A percentile compares a stretch with the other conserved stretches of the same genome.
Conservation (phyloP, 2,329 filamentous ascomycete species). For the Microdochium trichocladiopsis region DNA sequence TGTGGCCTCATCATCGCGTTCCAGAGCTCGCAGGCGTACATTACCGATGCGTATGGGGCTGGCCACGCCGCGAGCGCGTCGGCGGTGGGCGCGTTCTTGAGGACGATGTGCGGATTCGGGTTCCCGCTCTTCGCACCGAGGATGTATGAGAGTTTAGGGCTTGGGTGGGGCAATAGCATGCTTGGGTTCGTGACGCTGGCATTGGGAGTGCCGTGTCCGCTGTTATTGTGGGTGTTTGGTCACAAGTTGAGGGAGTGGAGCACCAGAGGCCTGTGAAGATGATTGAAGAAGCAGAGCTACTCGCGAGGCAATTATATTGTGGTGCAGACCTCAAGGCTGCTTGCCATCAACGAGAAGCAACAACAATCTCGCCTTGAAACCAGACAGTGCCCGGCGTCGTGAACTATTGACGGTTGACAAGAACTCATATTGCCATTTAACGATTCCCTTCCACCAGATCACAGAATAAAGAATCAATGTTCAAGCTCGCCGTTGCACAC, state of each 20-base stretch:
- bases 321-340: no score
- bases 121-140: constrained; percentile 47
- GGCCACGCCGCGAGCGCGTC: constrained; percentile 40
- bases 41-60: constrained; percentile 41
- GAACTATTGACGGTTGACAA: no score
- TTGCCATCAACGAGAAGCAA: no score
- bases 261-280: no score
- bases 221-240: constrained; percentile 35
- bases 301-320: no score
- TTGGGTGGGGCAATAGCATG: constrained; percentile 48
- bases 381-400: no score
- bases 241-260: constrained; percentile 25
- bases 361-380: no score
- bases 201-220: constrained; percentile 31
- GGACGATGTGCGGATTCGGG: constrained; percentile 46
- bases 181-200: constrained; percentile 38
- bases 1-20: constrained; percentile 49
- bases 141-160: constrained; percentile 49
- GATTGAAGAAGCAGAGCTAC: no score
- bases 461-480: no score
- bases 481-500: no score
- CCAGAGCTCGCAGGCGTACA: constrained; percentile 50
- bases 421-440: no score
- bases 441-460: no score
- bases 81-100: constrained; percentile 52